phyloP scores from a whole-genome alignment of 805 yeast genomes.

The Wickerhamomyces bisporus region DNA sequence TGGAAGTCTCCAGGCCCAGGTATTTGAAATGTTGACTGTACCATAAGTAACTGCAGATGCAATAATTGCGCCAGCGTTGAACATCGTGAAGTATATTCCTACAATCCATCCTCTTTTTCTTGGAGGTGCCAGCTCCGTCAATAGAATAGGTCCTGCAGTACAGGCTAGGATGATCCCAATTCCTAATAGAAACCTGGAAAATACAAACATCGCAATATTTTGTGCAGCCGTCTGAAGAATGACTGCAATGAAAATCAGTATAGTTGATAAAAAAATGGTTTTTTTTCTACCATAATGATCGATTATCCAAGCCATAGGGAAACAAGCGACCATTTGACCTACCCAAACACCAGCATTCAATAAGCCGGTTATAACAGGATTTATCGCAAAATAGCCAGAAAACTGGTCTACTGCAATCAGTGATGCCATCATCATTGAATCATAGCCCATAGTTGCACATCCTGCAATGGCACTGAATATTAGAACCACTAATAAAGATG shows the following conservation, averaged over 20 bases:
- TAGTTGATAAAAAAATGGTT: slow-evolving; percentile 3
- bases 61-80: slow-evolving; percentile 26
- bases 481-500: background rate
- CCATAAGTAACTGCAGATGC: slow-evolving; percentile 27
- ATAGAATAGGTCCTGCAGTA: slow-evolving; percentile 7
- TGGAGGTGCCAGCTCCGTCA: slow-evolving; percentile 9
- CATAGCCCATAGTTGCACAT: slow-evolving; percentile 11
- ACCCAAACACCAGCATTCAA: slow-evolving; percentile 12
- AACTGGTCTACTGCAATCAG: slow-evolving; percentile 12
- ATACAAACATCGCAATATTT: slow-evolving; percentile 11
- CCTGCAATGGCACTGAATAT: slow-evolving; percentile 8
- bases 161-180: slow-evolving; percentile 5
- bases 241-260: slow-evolving; percentile 5
- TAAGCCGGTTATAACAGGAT: slow-evolving; percentile 5
- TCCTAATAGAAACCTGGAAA: slow-evolving; percentile 8
- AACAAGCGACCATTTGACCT: slow-evolving; percentile 5
- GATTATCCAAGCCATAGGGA: slow-evolving; percentile 2
- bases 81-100: slow-evolving; percentile 26
- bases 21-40: slow-evolving; percentile 17
- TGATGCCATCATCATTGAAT: slow-evolving; percentile 12
- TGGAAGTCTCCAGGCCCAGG: slow-evolving; percentile 30
- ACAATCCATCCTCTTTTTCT: slow-evolving; percentile 5
- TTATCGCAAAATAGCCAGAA: slow-evolving; percentile 8
- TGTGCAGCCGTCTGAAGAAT: slow-evolving; percentile 9
- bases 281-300: slow-evolving; percentile 12